phyloP scores from a whole-genome alignment of 192 early-diverging fungal species.

The Coemansia sp. region DNA sequence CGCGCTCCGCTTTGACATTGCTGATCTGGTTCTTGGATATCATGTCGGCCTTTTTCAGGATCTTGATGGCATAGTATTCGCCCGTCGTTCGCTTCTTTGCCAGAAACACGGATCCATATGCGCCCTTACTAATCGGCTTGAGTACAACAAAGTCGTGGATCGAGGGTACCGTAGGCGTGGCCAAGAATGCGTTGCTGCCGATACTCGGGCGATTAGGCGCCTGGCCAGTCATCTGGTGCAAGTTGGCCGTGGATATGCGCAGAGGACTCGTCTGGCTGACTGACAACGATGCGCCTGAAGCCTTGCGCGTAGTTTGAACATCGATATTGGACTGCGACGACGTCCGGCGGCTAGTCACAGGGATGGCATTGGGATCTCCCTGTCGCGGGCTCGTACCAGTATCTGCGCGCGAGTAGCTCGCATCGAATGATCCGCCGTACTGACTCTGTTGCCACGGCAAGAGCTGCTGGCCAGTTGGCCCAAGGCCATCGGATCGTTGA shows the following conservation, averaged over 20 bases:
- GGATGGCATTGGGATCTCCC: neutral
- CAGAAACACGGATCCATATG: conserved; percentile 88
- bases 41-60: conserved; percentile 89
- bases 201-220: conserved; percentile 15
- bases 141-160: conserved; percentile 90
- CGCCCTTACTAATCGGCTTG: conserved; percentile 88
- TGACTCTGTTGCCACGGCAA: neutral
- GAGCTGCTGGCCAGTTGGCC: neutral
- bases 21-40: conserved; percentile 78
- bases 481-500: neutral
- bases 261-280: conserved; percentile 6
- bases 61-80: conserved; percentile 89
- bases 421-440: neutral
- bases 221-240: conserved; percentile 4
- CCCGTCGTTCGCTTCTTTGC: conserved; percentile 81
- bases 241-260: conserved; percentile 20
- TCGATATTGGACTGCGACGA: neutral
- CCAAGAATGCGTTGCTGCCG: conserved; percentile 21
- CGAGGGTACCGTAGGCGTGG: conserved; percentile 68
- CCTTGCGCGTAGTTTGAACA: neutral
- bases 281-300: neutral
- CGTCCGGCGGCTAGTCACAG: neutral
- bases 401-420: neutral
- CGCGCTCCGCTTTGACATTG: conserved; percentile 51
- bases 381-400: neutral